phyloP scores from a whole-genome alignment of 306 rosid genomes.

The Luffa acutangula region DNA sequence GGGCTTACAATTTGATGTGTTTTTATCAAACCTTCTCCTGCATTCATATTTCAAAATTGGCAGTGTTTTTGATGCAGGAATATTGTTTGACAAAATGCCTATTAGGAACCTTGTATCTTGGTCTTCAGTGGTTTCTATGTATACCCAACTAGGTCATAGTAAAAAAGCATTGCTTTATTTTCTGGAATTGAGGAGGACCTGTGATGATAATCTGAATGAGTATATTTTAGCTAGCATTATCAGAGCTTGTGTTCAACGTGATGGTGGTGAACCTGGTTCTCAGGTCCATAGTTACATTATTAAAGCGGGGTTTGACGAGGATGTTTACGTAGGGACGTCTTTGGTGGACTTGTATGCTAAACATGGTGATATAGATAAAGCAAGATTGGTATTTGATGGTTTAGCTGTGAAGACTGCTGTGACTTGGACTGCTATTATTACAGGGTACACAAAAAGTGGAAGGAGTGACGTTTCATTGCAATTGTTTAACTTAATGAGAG shows the following conservation, averaged over 20 bases:
- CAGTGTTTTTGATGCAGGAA: constrained; percentile 33
- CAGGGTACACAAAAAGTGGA: constrained; percentile 59
- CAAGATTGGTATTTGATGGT: constrained; percentile 53
- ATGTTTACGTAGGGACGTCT: constrained; percentile 78
- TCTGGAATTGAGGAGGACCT: constrained; percentile 32
- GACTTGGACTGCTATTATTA: constrained; percentile 75
- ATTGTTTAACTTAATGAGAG: constrained; percentile 54
- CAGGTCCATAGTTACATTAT: constrained; percentile 54
- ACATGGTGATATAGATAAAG: constrained; percentile 42
- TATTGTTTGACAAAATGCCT: constrained; percentile 59
- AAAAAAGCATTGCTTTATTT: constrained; percentile 47
- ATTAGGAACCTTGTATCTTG: constrained; percentile 54
- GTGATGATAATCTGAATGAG: constrained; percentile 41
- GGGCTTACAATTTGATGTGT: constrained; percentile 51
- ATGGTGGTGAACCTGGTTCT: constrained; percentile 31
- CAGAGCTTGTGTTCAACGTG: constrained; percentile 54
- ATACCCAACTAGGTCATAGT: constrained; percentile 33
- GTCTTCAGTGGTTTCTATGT: constrained; percentile 79
- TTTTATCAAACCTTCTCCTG: constrained; percentile 54
- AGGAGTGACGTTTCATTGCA: constrained; percentile 54
- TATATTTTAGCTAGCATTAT: constrained; percentile 60
- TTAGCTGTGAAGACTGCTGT: constrained; percentile 38
- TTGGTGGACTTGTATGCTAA: constrained; percentile 65
- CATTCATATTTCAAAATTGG: constrained; percentile 22
- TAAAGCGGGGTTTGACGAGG: constrained; percentile 49